These are phyloP conservation scores for Polymyxa betae DNA, from an alignment of 208 protist genomes.

Conservation along the genomic window DNA sequence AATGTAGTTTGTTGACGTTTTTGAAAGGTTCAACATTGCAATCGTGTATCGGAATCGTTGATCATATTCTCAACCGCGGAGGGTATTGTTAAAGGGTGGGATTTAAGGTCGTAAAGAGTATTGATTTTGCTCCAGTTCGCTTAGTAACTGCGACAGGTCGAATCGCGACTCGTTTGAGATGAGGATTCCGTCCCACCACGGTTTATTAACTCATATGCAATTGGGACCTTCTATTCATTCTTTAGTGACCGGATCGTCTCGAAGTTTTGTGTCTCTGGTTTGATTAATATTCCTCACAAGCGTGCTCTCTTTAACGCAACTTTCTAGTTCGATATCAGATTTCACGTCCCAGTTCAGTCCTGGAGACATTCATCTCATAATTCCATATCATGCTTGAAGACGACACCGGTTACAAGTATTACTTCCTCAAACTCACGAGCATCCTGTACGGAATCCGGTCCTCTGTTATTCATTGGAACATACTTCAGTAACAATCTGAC, in stretches of 20 bases:
- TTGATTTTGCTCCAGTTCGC: neutral
- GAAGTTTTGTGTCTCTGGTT: neutral
- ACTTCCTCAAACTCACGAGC: neutral
- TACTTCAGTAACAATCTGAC: neutral
- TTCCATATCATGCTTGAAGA: neutral
- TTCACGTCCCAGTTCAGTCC: neutral
- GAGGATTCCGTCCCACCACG: neutral
- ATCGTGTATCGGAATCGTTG: slow-evolving; percentile 27
- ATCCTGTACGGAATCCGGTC: neutral
- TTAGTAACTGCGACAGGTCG: neutral
- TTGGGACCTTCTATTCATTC: slow-evolving; percentile 18
- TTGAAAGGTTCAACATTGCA: neutral
- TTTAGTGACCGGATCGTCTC: neutral
- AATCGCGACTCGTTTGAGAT: neutral
- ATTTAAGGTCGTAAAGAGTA: neutral
- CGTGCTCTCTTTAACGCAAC: neutral
- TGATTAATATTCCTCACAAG: neutral
- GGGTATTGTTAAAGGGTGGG: neutral
- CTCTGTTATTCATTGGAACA: slow-evolving; percentile 25
- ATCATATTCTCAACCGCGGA: neutral
- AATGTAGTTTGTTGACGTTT: neutral
- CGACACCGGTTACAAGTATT: neutral
- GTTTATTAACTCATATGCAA: slow-evolving; percentile 28
- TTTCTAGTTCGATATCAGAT: slow-evolving; percentile 8
- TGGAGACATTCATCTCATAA: slow-evolving; percentile 17